Evolutionary conservation across 495 filamentous ascomycete genomes (phyloP).

Genomic region (Penicillium ochrochloron): DNA sequence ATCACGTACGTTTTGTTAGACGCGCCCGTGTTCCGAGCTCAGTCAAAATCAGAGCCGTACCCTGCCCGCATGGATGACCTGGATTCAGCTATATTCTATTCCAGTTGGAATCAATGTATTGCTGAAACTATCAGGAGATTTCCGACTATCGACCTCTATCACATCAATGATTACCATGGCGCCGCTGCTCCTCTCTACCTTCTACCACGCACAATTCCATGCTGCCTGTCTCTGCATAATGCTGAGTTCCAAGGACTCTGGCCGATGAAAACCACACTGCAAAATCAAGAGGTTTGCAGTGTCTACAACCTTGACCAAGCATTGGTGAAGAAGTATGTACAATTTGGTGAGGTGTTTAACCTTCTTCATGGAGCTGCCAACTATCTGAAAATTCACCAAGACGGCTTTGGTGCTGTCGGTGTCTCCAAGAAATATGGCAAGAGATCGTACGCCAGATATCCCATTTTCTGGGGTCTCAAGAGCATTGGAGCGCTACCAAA

Average conservation of each 20-base stretch:
- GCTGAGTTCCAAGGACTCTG: slow-evolving; percentile 76
- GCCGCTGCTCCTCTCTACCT: slow-evolving; percentile 65
- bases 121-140: slow-evolving; percentile 59
- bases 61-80: slow-evolving; percentile 73
- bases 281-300: slow-evolving; percentile 63
- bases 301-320: slow-evolving; percentile 62
- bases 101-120: slow-evolving; percentile 71
- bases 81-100: slow-evolving; percentile 68
- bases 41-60: slow-evolving; percentile 68
- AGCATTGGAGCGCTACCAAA: slow-evolving; percentile 67
- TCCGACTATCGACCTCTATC: slow-evolving; percentile 64
- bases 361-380: slow-evolving; percentile 66
- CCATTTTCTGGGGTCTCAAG: slow-evolving; percentile 69
- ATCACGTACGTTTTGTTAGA: slow-evolving; percentile 74
- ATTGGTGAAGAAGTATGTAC: slow-evolving; percentile 59
- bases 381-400: slow-evolving; percentile 66
- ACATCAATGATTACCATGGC: slow-evolving; percentile 75
- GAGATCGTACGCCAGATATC: slow-evolving; percentile 65
- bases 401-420: slow-evolving; percentile 68
- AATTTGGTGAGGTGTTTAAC: slow-evolving; percentile 73
- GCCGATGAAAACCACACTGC: slow-evolving; percentile 64
- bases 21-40: slow-evolving; percentile 68
- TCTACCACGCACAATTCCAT: slow-evolving; percentile 61
- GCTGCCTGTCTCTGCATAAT: slow-evolving; percentile 64
- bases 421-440: slow-evolving; percentile 72